Evolutionary conservation across 2,329 filamentous ascomycete species (phyloP).

Genomic region (Ophiostoma sp.): DNA sequence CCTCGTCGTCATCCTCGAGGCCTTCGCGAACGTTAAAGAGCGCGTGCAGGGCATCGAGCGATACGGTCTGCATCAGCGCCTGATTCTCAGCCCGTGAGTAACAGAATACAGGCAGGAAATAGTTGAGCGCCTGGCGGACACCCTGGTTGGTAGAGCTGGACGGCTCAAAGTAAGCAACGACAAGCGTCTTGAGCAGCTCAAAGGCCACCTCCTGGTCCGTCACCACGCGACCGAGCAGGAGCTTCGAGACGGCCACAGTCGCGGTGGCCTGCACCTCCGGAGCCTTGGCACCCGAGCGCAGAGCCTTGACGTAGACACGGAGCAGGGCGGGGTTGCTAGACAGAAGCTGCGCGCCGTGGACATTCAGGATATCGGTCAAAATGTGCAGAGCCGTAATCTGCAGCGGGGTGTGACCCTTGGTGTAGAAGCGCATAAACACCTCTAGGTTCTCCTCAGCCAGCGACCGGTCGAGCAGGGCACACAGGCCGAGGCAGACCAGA

Average conservation of each 20-base stretch:
- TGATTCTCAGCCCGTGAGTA: conserved; percentile 83
- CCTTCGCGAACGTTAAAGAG: conserved; percentile 72
- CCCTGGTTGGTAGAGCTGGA: conserved; percentile 76
- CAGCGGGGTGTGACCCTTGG: conserved; percentile 83
- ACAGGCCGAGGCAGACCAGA: conserved; percentile 84
- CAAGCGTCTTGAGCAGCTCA: conserved; percentile 79
- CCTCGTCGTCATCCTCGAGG: conserved; percentile 72
- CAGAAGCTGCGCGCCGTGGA: conserved; percentile 78
- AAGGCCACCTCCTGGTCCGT: conserved; percentile 65
- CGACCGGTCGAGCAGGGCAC: conserved; percentile 85
- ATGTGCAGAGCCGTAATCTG: conserved; percentile 91
- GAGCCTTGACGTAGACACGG: conserved; percentile 81
- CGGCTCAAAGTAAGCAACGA: conserved; percentile 87
- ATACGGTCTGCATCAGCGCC: conserved; percentile 72
- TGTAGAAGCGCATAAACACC: conserved; percentile 94
- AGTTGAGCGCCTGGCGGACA: conserved; percentile 82
- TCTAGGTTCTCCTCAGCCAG: conserved; percentile 89
- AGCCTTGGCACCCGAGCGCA: conserved; percentile 67
- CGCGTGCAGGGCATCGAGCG: conserved; percentile 72
- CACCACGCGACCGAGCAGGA: conserved; percentile 78
- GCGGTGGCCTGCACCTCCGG: conserved; percentile 78
- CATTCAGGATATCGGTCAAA: conserved; percentile 87
- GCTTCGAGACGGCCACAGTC: conserved; percentile 78
- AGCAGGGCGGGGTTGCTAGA: conserved; percentile 67
- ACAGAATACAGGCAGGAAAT: conserved; percentile 93